These are phyloP conservation scores for Leptomonas pyrrhocoris DNA, from an alignment of 208 protist genomes.

Conservation along the genomic window DNA sequence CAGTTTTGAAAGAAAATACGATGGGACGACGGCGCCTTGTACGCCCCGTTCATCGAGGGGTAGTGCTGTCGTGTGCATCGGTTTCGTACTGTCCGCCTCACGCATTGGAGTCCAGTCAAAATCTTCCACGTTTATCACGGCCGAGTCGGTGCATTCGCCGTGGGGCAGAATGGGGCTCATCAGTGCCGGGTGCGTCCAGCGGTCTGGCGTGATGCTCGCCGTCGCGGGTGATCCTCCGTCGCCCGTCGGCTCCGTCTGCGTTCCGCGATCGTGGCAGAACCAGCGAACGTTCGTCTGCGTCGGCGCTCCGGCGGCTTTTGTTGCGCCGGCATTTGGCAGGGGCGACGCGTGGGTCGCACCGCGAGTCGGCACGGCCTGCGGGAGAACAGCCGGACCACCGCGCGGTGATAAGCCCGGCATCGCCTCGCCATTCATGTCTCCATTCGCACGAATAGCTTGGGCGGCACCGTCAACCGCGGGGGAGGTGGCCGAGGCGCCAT, in stretches of 20 bases:
- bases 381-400: not conserved
- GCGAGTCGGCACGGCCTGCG: not conserved
- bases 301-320: not conserved
- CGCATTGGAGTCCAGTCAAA: constrained; percentile 21
- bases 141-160: constrained; percentile 10
- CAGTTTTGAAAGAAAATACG: constrained; percentile 33
- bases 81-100: not conserved
- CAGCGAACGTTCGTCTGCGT: constrained; percentile 24
- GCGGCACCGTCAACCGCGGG: not conserved
- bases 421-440: not conserved
- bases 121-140: constrained; percentile 6
- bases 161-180: constrained; percentile 20
- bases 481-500: not conserved
- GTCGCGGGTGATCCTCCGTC: not conserved
- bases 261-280: constrained; percentile 30
- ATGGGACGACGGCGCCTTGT: constrained; percentile 22
- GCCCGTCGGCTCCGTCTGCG: constrained; percentile 27
- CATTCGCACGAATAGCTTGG: not conserved
- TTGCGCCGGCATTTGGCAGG: not conserved
- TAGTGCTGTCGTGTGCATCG: not conserved
- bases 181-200: constrained; percentile 3
- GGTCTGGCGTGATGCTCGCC: constrained; percentile 3
- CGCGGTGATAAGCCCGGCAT: not conserved
- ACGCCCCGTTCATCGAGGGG: not conserved
- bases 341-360: no score